phyloP scores from a whole-genome alignment of 1,284 basidiomycete species.

The Porogramme epimiltina region DNA sequence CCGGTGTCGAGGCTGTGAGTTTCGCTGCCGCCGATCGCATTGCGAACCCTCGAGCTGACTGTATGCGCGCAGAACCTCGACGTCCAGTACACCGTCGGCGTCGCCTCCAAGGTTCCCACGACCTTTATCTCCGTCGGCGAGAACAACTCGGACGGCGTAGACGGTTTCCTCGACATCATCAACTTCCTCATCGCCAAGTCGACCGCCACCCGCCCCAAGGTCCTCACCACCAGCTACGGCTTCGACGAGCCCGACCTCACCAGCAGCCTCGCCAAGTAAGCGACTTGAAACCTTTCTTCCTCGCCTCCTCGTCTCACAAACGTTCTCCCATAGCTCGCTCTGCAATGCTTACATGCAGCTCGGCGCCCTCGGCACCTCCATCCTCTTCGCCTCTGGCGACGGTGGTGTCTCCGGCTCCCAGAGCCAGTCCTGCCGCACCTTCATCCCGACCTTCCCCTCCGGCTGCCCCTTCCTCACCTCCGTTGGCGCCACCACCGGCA shows the following conservation, averaged over 20 bases:
- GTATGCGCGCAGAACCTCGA: slow-evolving; percentile 46
- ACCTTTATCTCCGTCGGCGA: slow-evolving; percentile 23
- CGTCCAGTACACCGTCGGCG: slow-evolving; percentile 60
- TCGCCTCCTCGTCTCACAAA: background rate
- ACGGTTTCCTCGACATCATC: slow-evolving; percentile 19
- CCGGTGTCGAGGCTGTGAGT: slow-evolving; percentile 48
- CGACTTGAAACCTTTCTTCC: slow-evolving; percentile 43
- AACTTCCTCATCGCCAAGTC: slow-evolving; percentile 40
- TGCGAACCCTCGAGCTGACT: too few species aligned
- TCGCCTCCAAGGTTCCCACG: slow-evolving; percentile 49
- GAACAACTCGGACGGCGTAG: slow-evolving; percentile 13
- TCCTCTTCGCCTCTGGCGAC: slow-evolving; percentile 71
- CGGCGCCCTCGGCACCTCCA: slow-evolving; percentile 58
- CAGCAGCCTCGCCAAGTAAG: slow-evolving; percentile 44
- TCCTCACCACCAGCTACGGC: slow-evolving; percentile 58
- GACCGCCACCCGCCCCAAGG: slow-evolving; percentile 47
- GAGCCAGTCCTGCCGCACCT: slow-evolving; percentile 48
- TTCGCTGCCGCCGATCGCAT: slow-evolving; percentile 17
- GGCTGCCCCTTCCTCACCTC: slow-evolving; percentile 61
- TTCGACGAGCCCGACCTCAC: slow-evolving; percentile 18
- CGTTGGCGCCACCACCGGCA: slow-evolving; percentile 56
- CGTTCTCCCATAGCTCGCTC: slow-evolving; percentile 26
- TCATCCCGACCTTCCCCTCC: slow-evolving; percentile 73
- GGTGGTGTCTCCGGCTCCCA: slow-evolving; percentile 66
- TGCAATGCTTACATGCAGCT: slow-evolving; percentile 67